Base-by-base conservation (phyloP, 2,329 filamentous ascomycete genomes). In the Fusarium chlamydosporum region DNA sequence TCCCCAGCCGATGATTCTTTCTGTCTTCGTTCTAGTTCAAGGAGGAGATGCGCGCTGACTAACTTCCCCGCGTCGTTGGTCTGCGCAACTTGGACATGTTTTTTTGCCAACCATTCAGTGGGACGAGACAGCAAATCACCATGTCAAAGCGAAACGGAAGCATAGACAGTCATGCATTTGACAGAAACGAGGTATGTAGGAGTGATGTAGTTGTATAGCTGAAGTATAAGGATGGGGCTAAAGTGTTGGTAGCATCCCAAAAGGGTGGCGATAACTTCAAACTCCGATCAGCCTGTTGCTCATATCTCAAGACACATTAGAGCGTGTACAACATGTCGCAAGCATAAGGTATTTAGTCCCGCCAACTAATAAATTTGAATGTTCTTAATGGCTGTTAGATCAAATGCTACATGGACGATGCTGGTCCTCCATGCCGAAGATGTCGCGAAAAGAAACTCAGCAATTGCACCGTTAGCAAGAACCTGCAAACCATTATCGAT, bases 211-310 rank as follows among this genome's bases (percentile, higher is more conserved):
- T 29, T 6, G 4, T 23, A 4, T 37, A 11, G 12, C n/a, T 12
- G 20, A 16, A 9, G 0, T 11, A n/a, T 12, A 11, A 2, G 1
- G 18, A 20, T 3, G 4, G 13, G 2, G 8, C 40, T 65, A 45
- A 65, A 12, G 8, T n/a, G 15, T 11, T 7, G 3, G 11, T 6
- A 65, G 61, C 60, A 63, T 37, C 61, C 61, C 1, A 65, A 65
- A 20, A 47, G 60, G 37, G 60, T 65, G 18, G 61, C 61, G 84
- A 86, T 65, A 79, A 82, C 51, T 80, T 83, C 54, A 78, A 86
- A 60, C 58, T 80, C 81, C 9, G 4, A 84, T 85, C 26, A 82
- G 84, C 70, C 71, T 4, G 56, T 78, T 4, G 74, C 76, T 16
- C 76, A 78, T 40, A 80, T 80, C 56, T 80, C 79, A 13, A 70